Conservation (phyloP, 495 filamentous ascomycete genomes). For the Rhypophila decipiens region DNA sequence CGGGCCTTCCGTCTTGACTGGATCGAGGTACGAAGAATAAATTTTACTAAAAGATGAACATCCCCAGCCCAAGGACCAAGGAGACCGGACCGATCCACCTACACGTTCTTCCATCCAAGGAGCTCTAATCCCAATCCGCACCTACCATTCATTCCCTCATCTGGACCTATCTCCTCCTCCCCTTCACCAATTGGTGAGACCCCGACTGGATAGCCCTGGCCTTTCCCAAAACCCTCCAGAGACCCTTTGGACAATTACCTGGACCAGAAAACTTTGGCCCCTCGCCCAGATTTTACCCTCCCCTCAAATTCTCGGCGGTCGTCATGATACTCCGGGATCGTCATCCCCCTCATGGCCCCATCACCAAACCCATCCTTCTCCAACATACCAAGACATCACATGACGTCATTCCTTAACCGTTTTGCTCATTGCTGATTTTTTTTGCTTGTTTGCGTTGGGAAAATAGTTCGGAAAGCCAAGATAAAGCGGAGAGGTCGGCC, state of each 20-base stretch:
- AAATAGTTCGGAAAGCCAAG: not conserved
- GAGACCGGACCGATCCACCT: no score
- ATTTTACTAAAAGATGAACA: not conserved
- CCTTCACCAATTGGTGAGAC: not conserved
- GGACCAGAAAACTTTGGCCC: no score
- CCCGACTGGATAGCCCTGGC: not conserved
- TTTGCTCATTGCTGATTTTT: not conserved
- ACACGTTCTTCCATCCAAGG: no score
- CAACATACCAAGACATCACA: not conserved
- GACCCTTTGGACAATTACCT: not conserved
- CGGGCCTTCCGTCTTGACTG: conserved; percentile 9
- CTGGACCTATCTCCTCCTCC: not conserved
- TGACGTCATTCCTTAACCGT: not conserved
- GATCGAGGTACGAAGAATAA: conserved; percentile 15
- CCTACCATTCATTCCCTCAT: no score
- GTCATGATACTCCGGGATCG: no score
- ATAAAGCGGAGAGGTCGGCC: not conserved
- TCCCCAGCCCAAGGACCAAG: not conserved
- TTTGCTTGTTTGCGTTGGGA: not conserved
- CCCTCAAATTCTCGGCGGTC: no score
- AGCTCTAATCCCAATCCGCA: no score
- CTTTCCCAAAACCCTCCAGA: not conserved
- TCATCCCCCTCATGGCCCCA: not conserved
- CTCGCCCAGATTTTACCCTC: no score
- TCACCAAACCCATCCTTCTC: not conserved